Evolutionary conservation across 139 green algal genomes (phyloP).

Genomic region (Choricystis sp.): DNA sequence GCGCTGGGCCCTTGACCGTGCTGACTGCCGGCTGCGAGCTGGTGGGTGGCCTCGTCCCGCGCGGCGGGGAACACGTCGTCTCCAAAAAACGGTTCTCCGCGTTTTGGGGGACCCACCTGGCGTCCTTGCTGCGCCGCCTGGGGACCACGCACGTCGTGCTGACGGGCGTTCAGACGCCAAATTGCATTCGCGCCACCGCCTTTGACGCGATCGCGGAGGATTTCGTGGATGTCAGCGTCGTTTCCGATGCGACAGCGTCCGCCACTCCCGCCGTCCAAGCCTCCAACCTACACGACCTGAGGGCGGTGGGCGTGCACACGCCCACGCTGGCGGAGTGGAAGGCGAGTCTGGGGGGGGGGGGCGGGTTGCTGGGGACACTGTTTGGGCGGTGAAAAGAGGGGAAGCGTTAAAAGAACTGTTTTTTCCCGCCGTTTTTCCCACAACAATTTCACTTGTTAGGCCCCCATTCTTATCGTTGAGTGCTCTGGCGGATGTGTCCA

Average conservation of each 20-base stretch:
- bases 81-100: not conserved
- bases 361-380: not conserved
- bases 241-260: slow-evolving; percentile 42
- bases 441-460: no score
- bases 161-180: slow-evolving; percentile 53
- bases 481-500: no score
- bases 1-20: slow-evolving; percentile 3
- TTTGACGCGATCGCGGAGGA: slow-evolving; percentile 49
- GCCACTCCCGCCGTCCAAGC: slow-evolving; percentile 26
- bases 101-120: slow-evolving; percentile 39
- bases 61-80: not conserved
- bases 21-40: not conserved
- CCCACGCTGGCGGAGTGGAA: slow-evolving; percentile 11
- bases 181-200: slow-evolving; percentile 57
- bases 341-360: not conserved
- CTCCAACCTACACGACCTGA: slow-evolving; percentile 32
- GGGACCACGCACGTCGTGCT: slow-evolving; percentile 12
- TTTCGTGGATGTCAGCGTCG: slow-evolving; percentile 34
- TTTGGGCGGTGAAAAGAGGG: not conserved
- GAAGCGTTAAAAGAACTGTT: no score
- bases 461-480: no score
- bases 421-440: no score
- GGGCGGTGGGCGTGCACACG: slow-evolving; percentile 4
- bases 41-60: not conserved
- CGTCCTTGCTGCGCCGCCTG: slow-evolving; percentile 31